These are phyloP conservation scores for Vitis amurensis DNA, from an alignment of 164 flowering plant species.

Conservation along the genomic window DNA sequence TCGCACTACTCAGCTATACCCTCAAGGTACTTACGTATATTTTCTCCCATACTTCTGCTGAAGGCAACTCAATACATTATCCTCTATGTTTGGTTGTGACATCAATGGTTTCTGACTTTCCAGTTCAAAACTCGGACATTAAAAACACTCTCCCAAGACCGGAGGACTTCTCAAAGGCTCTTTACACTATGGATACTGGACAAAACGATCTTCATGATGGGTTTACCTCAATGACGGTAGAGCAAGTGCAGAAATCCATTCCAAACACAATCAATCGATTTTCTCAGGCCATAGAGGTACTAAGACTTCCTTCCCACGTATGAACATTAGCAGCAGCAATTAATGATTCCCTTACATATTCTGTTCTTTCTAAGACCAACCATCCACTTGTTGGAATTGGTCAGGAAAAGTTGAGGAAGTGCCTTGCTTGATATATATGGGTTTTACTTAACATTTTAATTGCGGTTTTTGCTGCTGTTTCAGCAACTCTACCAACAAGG, in stretches of 20 bases:
- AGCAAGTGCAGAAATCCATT: constrained; percentile 13
- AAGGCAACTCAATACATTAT: not conserved
- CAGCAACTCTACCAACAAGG: constrained; percentile 31
- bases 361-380: no score
- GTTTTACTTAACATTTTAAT: no score
- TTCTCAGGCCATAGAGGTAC: constrained; percentile 17
- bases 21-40: constrained; percentile 5
- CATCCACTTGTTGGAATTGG: no score
- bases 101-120: not conserved
- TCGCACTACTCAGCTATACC: constrained; percentile 6
- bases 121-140: constrained; percentile 2
- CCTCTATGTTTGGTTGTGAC: not conserved
- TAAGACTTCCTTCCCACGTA: not conserved
- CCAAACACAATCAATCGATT: constrained; percentile 12
- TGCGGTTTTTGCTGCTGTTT: not conserved
- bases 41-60: not conserved
- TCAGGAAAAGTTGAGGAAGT: no score
- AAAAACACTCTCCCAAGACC: constrained; percentile 20
- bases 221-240: not conserved
- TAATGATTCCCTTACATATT: no score
- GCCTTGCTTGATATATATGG: no score
- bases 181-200: constrained; percentile 27
- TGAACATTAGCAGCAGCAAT: not conserved
- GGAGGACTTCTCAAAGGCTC: constrained; percentile 28
- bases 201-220: constrained; percentile 28